Percentiles rank a stretch among this genome's conserved stretches.
These are phyloP conservation scores for Coemansia sp. DNA, from an alignment of 192 early-diverging fungal genomes.

Conservation along the genomic window DNA sequence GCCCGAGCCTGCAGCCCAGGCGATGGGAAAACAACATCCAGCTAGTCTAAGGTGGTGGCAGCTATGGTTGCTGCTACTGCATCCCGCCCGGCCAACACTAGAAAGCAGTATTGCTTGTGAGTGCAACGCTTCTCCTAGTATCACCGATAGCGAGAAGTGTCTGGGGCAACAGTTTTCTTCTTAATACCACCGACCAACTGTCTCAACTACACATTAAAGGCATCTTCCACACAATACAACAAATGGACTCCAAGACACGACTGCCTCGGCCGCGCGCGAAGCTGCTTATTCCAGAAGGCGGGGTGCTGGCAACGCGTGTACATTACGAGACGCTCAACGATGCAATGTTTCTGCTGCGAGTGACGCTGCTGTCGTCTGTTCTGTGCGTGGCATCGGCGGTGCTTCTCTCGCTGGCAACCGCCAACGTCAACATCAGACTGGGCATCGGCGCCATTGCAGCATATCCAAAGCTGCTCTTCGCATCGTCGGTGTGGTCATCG, in stretches of 20 bases:
- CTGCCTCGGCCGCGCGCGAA: slow-evolving; percentile 38
- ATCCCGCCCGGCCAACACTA: too few species aligned
- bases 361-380: slow-evolving; percentile 31
- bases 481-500: slow-evolving; percentile 47
- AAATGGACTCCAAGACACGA: background rate
- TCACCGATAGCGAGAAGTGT: too few species aligned
- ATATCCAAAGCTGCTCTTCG: slow-evolving; percentile 53
- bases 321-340: slow-evolving; percentile 55
- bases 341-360: slow-evolving; percentile 47
- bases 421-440: slow-evolving; percentile 46
- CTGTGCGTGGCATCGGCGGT: slow-evolving; percentile 35
- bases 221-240: too few species aligned
- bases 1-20: too few species aligned
- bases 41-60: too few species aligned
- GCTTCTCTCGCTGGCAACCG: slow-evolving; percentile 45
- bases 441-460: slow-evolving; percentile 35
- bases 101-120: too few species aligned
- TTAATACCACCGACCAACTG: too few species aligned
- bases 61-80: too few species aligned
- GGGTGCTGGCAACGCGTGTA: slow-evolving; percentile 45
- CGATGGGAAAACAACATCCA: too few species aligned
- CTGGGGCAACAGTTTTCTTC: too few species aligned
- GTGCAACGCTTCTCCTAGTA: too few species aligned
- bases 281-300: slow-evolving; percentile 49
- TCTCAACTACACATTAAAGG: too few species aligned